Evolutionary conservation across 257 asterid species (phyloP).

Genomic region (Lycium barbarum): DNA sequence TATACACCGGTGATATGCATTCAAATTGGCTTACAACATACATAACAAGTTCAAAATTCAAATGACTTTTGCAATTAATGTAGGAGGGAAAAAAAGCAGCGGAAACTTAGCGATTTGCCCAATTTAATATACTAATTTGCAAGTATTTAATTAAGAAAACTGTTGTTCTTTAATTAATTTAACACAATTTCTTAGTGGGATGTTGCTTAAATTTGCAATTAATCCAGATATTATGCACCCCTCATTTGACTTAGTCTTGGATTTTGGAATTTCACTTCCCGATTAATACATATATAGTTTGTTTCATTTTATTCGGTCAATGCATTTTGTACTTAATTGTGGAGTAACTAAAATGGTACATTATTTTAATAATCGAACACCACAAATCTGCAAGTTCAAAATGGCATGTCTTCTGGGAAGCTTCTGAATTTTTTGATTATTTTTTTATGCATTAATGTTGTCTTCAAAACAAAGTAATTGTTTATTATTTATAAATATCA

Average conservation of each 20-base stretch:
- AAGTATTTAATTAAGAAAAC: conserved; percentile 32
- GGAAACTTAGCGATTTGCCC: not conserved
- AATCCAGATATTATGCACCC: conserved; percentile 17
- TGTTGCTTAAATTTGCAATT: conserved; percentile 35
- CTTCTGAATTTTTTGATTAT: conserved; percentile 38
- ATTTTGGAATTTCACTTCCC: conserved; percentile 20
- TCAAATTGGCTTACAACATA: not conserved
- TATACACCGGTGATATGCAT: not conserved
- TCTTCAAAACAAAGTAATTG: conserved; percentile 32
- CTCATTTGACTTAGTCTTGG: conserved; percentile 28
- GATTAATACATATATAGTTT: not conserved
- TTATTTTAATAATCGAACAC: conserved; percentile 19
- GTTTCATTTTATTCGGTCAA: not conserved
- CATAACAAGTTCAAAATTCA: conserved; percentile 9
- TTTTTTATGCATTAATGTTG: conserved; percentile 45
- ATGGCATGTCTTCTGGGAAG: conserved; percentile 66
- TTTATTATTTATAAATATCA: conserved; percentile 33
- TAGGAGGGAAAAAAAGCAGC: not conserved
- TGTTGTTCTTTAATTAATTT: too few relatives aligned
- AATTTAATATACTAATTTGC: conserved; percentile 12
- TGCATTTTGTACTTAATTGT: conserved; percentile 28
- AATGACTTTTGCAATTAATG: conserved; percentile 23
- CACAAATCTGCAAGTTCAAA: conserved; percentile 37
- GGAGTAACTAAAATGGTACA: conserved; percentile 3
- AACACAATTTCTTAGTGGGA: conserved; percentile 9